Conservation (phyloP, 163 green algal genomes). For the Scenedesmus sp. region DNA sequence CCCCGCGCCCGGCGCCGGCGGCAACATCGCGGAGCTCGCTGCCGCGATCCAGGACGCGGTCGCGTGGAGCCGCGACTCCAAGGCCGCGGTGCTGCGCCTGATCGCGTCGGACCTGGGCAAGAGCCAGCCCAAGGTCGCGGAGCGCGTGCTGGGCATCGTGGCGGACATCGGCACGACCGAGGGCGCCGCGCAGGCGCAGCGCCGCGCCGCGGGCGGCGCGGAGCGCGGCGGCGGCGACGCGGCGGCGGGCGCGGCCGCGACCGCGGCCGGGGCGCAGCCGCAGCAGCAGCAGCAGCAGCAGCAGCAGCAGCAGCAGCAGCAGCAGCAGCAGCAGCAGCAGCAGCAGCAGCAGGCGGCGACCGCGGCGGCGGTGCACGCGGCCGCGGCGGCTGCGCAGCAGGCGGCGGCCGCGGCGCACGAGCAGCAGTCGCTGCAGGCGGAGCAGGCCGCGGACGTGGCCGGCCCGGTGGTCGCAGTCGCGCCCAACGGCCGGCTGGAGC, state of each 20-base stretch:
- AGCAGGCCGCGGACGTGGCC: conserved; percentile 5
- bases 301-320: background rate
- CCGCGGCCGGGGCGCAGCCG: background rate
- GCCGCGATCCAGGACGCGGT: conserved; percentile 50
- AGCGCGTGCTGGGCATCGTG: conserved; percentile 57
- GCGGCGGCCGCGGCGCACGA: background rate
- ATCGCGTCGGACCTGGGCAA: conserved; percentile 53
- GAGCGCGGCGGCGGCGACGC: too few species aligned
- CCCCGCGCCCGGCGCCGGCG: background rate
- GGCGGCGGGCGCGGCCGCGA: background rate
- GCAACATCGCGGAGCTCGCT: conserved; percentile 32
- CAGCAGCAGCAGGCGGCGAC: conserved; percentile 1
- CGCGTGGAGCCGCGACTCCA: conserved; percentile 44
- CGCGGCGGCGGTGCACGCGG: background rate
- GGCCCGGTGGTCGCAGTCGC: conserved; percentile 1
- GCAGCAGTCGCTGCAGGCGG: background rate
- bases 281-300: conserved; percentile 2
- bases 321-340: conserved; percentile 16
- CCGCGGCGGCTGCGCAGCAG: background rate
- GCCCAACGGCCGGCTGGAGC: background rate
- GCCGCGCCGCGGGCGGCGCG: too few species aligned
- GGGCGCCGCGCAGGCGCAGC: conserved; percentile 8
- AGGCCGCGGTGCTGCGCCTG: conserved; percentile 48
- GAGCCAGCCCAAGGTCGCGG: conserved; percentile 47
- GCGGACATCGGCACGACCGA: conserved; percentile 43